Evolutionary conservation across 2,329 filamentous ascomycete genomes (phyloP), one percentile per base, ranked within the genome.

Genomic region (Monosporascus sp.): DNA sequence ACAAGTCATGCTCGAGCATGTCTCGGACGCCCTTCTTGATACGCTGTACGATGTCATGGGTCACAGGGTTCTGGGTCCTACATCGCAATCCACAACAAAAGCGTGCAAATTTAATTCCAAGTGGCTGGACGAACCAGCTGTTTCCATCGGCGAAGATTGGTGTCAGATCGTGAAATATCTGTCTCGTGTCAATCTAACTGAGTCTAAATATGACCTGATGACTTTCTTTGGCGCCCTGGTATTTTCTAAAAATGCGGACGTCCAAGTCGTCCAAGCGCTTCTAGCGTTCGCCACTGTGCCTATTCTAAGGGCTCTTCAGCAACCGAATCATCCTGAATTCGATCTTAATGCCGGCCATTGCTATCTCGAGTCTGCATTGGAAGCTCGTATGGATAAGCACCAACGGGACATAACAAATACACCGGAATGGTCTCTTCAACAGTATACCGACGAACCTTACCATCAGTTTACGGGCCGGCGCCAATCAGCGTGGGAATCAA

Each of bases 271-370:
- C 27, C 58, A 65, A 26, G 63, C 65, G 1, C 56, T 72, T 5
- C 54, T 71, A 8, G 64, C 66, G 20, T 62, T 70, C 48, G 61
- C 65, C 17, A 65, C 61, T 9, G 51, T 60, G 2, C 54, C 59
- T 3, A 37, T 41, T 27, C 51, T 68, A n/a, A 55, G 53, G 16
- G 6, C 2, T 20, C 20, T 51, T 16, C 22, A 44, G 4, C n/a
- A 41, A 14, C 62, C 61, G 19, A 6, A 48, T 1, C 38, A 52
- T 35, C 1, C 40, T 4, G 16, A 7, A 4, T 63, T 60, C 48
- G 7, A 51, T 7, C 51, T 66, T n/a, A 31, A 24, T 2, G 48
- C 62, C 22, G 60, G 57, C 2, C 55, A 55, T 50, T 9, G 19
- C 20, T 53, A 54, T 11, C 16, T 37, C 7, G 41, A 45, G 14